Base-by-base conservation (phyloP, 2,329 filamentous ascomycete species). In the Stachybotrys elegans region DNA sequence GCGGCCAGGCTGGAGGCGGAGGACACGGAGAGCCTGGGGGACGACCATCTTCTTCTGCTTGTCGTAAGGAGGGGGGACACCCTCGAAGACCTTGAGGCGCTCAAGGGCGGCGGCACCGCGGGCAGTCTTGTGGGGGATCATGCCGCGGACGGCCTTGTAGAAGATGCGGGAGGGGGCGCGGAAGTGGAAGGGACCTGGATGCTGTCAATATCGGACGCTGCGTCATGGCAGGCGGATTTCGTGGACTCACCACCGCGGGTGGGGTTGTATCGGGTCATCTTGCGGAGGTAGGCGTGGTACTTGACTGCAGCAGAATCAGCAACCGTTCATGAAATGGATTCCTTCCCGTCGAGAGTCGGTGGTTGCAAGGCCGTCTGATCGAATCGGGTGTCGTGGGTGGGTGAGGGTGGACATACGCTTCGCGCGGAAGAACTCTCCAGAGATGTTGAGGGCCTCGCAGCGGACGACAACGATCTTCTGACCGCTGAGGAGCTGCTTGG, bases 71-170 rank as follows among this genome's bases (percentile, higher is more conserved):
- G 92, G 89, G 67, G 93, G 93, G 57, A 98, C 83, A 82, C 93
- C 93, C 86, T 98, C 93, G 74, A 97, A 98, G 71, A 95, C 90
- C 90, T 98, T 98, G 61, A 98, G 88, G 75, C 93, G 87, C 83
- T 97, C 91, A 70, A 98, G 75, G 63, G 93, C 93, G 65, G 92
- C 92, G 64, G 89, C 86, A 76, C 93, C 93, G 69, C 93, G 92
- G 71, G 93, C 84, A 61, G 93, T 98, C 88, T 98, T 98, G 89
- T 98, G 93, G 69, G 93, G 93, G 61, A 98, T 94, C 93, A 98
- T 98, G 73, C 93, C 93, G 73, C 93, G 92, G 77, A 98, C 89
- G 70, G 93, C 90, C 87, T 96, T 95, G 88, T 96, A 98, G 86
- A 98, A 95, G 81, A 98, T 96, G 76, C 94, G 88, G 66, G 91